Percentiles rank a stretch among this genome's conserved stretches.
phyloP scores from a whole-genome alignment of 352 stramenopile genomes.

The Albugo laibachii region DNA sequence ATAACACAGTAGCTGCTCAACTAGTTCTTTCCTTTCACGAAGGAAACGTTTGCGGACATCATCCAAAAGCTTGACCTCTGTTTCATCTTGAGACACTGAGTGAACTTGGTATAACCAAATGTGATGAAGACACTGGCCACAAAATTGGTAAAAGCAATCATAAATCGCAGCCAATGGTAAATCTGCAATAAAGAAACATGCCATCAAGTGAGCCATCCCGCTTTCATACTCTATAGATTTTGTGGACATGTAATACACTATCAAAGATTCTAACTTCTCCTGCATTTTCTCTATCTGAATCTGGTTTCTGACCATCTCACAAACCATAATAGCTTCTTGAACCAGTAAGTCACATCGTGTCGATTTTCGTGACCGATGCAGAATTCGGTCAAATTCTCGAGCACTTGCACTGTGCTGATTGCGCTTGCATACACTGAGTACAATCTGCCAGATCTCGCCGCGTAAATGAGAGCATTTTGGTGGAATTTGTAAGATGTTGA shows the following conservation, averaged over 20 bases:
- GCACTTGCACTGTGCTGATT: conserved; percentile 47
- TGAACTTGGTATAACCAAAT: conserved; percentile 1
- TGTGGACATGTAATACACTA: conserved; percentile 67
- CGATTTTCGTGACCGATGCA: conserved; percentile 34
- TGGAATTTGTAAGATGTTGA: conserved; percentile 18
- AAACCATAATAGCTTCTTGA: conserved; percentile 24
- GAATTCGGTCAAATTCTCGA: conserved; percentile 57
- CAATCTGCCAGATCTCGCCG: conserved; percentile 62
- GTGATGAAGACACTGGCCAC: conserved; percentile 25
- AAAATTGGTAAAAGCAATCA: conserved; percentile 77
- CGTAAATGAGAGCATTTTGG: conserved; percentile 25
- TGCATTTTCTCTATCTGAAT: conserved; percentile 18
- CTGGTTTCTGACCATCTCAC: conserved; percentile 9
- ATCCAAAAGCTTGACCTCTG: conserved; percentile 15
- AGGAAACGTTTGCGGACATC: conserved; percentile 8
- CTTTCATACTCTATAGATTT: conserved; percentile 52
- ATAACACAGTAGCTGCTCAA: conserved; percentile 54
- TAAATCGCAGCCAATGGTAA: conserved; percentile 60
- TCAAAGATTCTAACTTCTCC: conserved; percentile 43
- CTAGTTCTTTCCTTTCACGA: conserved; percentile 34
- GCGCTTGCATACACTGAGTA: conserved; percentile 62
- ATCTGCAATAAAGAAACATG: conserved; percentile 46
- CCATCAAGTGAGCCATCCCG: conserved; percentile 57
- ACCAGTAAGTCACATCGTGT: conserved; percentile 35
- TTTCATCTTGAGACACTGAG: conserved; percentile 8